These are phyloP conservation scores for Calonectria hongkongensis DNA, from an alignment of 2,329 filamentous ascomycete genomes.

Conservation along the genomic window DNA sequence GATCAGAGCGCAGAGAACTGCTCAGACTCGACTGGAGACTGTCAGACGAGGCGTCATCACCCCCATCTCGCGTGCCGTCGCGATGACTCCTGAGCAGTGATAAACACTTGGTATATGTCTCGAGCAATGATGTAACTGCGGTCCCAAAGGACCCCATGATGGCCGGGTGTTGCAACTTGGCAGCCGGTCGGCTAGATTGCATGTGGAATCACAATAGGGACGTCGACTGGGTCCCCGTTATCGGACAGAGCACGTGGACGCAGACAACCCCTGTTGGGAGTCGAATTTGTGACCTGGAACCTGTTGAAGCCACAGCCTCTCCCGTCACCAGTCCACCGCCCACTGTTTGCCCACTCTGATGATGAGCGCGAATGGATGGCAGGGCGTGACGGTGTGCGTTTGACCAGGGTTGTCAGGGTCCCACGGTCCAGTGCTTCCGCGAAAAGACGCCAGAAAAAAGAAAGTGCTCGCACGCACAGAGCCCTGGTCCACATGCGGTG, in stretches of 20 bases:
- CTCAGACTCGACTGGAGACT: slow-evolving; percentile 54
- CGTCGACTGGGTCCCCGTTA: slow-evolving; percentile 39
- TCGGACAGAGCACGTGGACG: slow-evolving; percentile 50
- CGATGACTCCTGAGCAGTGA: slow-evolving; percentile 63
- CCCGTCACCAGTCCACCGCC: slow-evolving; percentile 31
- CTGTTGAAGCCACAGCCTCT: slow-evolving; percentile 31
- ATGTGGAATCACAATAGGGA: slow-evolving; percentile 45
- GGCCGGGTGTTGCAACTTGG: slow-evolving; percentile 34
- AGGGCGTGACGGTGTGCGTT: slow-evolving; percentile 39
- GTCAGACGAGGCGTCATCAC: slow-evolving; percentile 50
- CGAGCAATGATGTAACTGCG: slow-evolving; percentile 66
- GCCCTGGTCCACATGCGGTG: slow-evolving; percentile 26
- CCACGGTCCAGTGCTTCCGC: slow-evolving; percentile 33
- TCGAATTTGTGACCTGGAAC: slow-evolving; percentile 27
- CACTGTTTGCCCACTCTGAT: slow-evolving; percentile 25
- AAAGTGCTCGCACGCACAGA: slow-evolving; percentile 38
- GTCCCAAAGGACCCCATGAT: slow-evolving; percentile 64
- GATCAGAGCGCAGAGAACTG: slow-evolving; percentile 63
- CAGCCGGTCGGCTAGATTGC: slow-evolving; percentile 40
- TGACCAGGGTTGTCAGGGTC: slow-evolving; percentile 36
- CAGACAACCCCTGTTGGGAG: slow-evolving; percentile 32
- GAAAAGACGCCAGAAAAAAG: slow-evolving; percentile 29
- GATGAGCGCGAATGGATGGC: slow-evolving; percentile 22
- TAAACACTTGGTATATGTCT: slow-evolving; percentile 68
- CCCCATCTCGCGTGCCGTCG: slow-evolving; percentile 39